Evolutionary conservation across 1,284 basidiomycete species (phyloP).

Genomic region (Ganoderma leucocontextum): DNA sequence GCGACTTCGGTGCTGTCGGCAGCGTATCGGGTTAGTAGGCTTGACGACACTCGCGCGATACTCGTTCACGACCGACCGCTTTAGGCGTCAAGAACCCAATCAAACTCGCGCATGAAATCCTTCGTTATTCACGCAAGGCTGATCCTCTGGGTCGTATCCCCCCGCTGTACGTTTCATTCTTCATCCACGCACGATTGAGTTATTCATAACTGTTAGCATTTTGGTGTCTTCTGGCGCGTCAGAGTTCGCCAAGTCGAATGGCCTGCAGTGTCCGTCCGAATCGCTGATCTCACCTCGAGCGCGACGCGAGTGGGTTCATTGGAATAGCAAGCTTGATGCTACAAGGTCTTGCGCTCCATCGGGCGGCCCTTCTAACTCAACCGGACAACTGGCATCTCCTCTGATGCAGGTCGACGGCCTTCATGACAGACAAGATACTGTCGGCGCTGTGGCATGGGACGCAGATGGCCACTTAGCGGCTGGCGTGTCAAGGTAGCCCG

Average conservation of each 20-base stretch:
- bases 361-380: neutral
- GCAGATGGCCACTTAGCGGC: constrained; percentile 57
- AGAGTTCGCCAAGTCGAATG: constrained; percentile 50
- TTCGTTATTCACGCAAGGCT: constrained; percentile 57
- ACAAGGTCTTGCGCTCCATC: neutral
- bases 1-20: constrained; percentile 73
- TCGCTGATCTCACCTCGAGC: constrained; percentile 59
- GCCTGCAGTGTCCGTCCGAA: constrained; percentile 49
- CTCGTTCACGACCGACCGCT: neutral
- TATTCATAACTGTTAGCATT: constrained; percentile 39
- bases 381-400: neutral
- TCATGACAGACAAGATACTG: constrained; percentile 70
- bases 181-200: neutral
- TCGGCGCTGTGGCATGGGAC: constrained; percentile 71
- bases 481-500: constrained; percentile 74
- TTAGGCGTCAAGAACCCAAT: constrained; percentile 76
- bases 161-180: constrained; percentile 58
- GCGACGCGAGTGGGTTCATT: constrained; percentile 62
- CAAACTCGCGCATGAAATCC: constrained; percentile 58
- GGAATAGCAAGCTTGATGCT: constrained; percentile 57
- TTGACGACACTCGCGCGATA: neutral
- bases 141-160: constrained; percentile 70
- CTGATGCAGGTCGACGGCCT: constrained; percentile 29
- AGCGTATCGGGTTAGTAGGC: constrained; percentile 61
- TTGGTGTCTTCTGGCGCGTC: constrained; percentile 62